phyloP scores from a whole-genome alignment of 768 basidiomycete genomes.

The Trametes cinnabarina region DNA sequence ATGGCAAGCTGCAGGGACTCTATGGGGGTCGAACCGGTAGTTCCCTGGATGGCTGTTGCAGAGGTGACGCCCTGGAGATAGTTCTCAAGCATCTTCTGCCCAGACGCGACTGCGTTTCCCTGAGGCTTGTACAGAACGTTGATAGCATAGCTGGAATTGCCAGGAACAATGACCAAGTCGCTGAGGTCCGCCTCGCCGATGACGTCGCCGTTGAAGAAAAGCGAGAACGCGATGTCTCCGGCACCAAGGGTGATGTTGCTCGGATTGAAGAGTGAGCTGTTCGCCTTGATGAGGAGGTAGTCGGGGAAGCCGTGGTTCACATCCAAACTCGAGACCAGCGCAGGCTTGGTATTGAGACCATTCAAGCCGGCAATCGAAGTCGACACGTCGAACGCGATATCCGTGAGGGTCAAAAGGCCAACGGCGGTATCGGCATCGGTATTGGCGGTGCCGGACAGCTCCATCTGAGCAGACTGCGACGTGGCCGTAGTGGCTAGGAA shows the following conservation, averaged over 20 bases:
- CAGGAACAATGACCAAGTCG: constrained; percentile 58
- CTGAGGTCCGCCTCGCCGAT: constrained; percentile 62
- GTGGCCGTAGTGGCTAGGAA: constrained; percentile 64
- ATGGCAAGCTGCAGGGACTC: constrained; percentile 60
- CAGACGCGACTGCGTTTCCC: constrained; percentile 50
- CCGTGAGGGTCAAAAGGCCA: constrained; percentile 55
- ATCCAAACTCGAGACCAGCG: constrained; percentile 55
- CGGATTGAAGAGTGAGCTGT: constrained; percentile 62
- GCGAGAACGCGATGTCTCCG: constrained; percentile 60
- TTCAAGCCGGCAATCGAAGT: constrained; percentile 62
- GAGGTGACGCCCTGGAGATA: constrained; percentile 65
- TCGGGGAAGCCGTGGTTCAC: constrained; percentile 66
- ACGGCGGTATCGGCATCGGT: constrained; percentile 64
- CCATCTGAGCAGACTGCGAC: constrained; percentile 43
- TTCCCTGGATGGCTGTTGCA: constrained; percentile 54
- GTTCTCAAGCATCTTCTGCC: constrained; percentile 57
- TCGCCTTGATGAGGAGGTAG: constrained; percentile 65
- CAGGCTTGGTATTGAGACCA: constrained; percentile 58
- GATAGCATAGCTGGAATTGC: constrained; percentile 54
- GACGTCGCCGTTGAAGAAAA: constrained; percentile 53
- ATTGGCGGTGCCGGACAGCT: constrained; percentile 49
- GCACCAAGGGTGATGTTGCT: constrained; percentile 44
- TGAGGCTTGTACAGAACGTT: constrained; percentile 63
- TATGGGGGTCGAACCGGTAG: constrained; percentile 54
- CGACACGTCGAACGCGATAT: constrained; percentile 58